Percentiles rank a stretch among this genome's conserved stretches.
phyloP scores from a whole-genome alignment of 495 filamentous ascomycete genomes.

The Talaromyces liani region DNA sequence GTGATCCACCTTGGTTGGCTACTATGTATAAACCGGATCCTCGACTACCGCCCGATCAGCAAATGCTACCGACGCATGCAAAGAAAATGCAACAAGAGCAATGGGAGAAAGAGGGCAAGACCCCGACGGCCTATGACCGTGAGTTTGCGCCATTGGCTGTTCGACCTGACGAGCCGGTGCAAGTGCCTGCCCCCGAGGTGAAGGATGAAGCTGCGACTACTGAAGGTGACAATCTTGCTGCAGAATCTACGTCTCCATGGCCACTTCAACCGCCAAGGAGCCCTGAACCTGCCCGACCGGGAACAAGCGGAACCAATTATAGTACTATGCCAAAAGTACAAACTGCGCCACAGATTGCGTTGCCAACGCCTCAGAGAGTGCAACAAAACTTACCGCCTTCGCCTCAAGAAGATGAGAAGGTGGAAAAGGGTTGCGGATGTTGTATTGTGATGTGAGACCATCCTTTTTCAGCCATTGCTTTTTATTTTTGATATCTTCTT shows the following conservation, averaged over 20 bases:
- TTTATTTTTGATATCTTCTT: constrained; percentile 8
- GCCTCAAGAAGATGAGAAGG: constrained; percentile 24
- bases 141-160: constrained; percentile 72
- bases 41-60: constrained; percentile 86
- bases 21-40: constrained; percentile 95
- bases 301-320: constrained; percentile 37
- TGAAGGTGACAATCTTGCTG: constrained; percentile 17
- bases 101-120: constrained; percentile 85
- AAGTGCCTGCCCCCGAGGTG: constrained; percentile 13
- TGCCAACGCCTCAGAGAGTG: constrained; percentile 28
- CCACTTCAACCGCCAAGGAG: constrained; percentile 19
- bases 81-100: constrained; percentile 88
- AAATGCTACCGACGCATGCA: constrained; percentile 89
- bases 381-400: constrained; percentile 34
- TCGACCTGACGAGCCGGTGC: constrained; percentile 32
- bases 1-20: constrained; percentile 91
- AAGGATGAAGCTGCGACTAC: constrained; percentile 23
- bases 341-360: constrained; percentile 28
- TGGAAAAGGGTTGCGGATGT: constrained; percentile 42
- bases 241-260: constrained; percentile 9
- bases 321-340: constrained; percentile 48
- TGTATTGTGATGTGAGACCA: constrained; percentile 44
- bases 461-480: constrained; percentile 8
- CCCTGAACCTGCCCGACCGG: constrained; percentile 27
- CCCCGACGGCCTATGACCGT: constrained; percentile 72